Evolutionary conservation across 257 asterid genomes (phyloP).

Genomic region (Cynanchum wilfordii): DNA sequence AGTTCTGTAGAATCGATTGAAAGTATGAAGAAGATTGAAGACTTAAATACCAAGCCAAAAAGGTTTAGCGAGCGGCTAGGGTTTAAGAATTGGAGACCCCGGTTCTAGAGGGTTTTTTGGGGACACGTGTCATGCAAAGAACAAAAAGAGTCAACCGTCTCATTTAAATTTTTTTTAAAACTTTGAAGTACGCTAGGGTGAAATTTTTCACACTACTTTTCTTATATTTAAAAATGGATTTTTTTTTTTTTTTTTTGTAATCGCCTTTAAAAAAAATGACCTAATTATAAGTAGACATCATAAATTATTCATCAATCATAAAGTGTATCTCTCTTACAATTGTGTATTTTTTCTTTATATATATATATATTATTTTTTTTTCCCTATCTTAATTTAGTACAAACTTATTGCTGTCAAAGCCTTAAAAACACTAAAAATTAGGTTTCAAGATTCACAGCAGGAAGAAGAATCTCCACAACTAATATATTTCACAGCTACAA

Average conservation of each 20-base stretch:
- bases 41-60: background rate
- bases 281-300: no score
- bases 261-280: no score
- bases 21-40: background rate
- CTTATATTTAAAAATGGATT: no score
- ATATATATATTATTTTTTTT: no score
- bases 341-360: no score
- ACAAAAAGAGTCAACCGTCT: background rate
- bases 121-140: background rate
- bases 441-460: background rate
- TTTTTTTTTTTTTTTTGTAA: no score
- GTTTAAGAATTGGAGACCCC: background rate
- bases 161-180: background rate
- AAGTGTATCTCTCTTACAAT: no score
- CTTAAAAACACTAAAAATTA: background rate
- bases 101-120: background rate
- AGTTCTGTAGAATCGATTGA: background rate
- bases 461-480: no score
- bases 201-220: no score
- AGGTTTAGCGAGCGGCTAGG: background rate
- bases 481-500: conserved; percentile 18
- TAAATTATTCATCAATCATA: no score
- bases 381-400: no score
- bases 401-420: background rate
- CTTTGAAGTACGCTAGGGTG: no score